Evolutionary conservation across 73 alveolate species (phyloP).

Genomic region (Uronychia binucleata): DNA sequence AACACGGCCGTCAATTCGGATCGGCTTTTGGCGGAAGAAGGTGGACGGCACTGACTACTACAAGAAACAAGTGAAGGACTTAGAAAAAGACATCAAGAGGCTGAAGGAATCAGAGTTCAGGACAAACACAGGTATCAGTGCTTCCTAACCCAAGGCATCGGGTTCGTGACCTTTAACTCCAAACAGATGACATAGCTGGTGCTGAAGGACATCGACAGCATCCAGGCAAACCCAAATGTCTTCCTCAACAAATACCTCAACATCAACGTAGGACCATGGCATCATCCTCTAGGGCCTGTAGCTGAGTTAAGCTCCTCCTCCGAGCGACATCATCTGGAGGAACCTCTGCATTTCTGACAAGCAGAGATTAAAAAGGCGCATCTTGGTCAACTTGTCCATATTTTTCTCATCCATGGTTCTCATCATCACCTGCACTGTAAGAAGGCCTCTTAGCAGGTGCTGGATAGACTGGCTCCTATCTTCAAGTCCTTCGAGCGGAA

Average conservation of each 20-base stretch:
- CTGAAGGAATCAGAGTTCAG: constrained; percentile 10
- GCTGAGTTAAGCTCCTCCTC: constrained; percentile 8
- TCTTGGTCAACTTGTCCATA: background rate
- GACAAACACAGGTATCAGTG: background rate
- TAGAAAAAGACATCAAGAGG: background rate
- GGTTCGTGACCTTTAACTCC: constrained; percentile 8
- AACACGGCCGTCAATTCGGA: background rate
- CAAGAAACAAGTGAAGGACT: constrained; percentile 13
- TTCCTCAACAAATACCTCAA: constrained; percentile 9
- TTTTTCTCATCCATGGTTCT: background rate
- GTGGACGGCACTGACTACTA: constrained; percentile 20
- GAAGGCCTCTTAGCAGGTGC: background rate
- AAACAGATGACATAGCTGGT: background rate
- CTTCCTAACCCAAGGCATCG: background rate
- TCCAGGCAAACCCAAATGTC: constrained; percentile 1
- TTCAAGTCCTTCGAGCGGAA: background rate
- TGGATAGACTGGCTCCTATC: constrained; percentile 11
- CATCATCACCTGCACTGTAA: constrained; percentile 3
- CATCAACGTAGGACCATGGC: background rate
- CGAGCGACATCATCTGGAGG: constrained; percentile 21
- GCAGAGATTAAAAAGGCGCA: background rate
- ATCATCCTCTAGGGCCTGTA: background rate
- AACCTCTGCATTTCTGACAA: background rate
- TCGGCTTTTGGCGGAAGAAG: constrained; percentile 3
- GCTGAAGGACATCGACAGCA: background rate